Evolutionary conservation across 1,284 basidiomycete genomes (phyloP), one percentile per base, ranked within the genome.

Genomic region (Ceratobasidium sp.): DNA sequence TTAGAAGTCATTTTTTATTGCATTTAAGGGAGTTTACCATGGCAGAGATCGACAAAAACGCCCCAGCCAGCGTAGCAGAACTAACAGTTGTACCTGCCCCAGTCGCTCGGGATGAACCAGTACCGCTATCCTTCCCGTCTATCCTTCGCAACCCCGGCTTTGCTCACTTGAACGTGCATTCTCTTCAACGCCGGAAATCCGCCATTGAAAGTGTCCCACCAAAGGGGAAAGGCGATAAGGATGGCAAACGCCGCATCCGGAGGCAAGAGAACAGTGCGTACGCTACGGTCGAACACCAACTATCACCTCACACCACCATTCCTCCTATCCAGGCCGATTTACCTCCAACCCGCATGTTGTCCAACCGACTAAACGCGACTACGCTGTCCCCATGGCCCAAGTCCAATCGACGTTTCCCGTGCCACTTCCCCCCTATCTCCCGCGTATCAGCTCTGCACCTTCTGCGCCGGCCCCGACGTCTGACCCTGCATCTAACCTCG

Each of bases 231-330:
- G 74, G 37, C 58, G 66, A 89, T 59, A 89, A 88, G 74, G 90
- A 92, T 77, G 92, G 92, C 49, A 93, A 90, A 81, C 88, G 91
- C 29, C 91, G 89, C 88, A 81, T 88, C 6, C 83, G 91, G 77
- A 85, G 92, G 41, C 90, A 88, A 79, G 92, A 93, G 78, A 94
- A 94, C 76, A 88, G 92, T 92, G 53, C 66, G 85, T 81, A 7
- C 24, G 16, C 63, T 11, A 34, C 56, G 16, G 41, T 37, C 43
- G 8, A 11, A 19, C 41, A 7, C 43, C 63, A 22, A 24, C 74
- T 46, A 59, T 39, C 53, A 76, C 41, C 43, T 63, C 31, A 62
- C 54, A 73, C 66, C 59, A 76, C 76, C 76, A 76, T 64, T 54
- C 46, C 51, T 39, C 51, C 64, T 46, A 31, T 75, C 7, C 77